phyloP scores from a whole-genome alignment of 192 early-diverging fungal genomes.

The Powellomyces hirtus region DNA sequence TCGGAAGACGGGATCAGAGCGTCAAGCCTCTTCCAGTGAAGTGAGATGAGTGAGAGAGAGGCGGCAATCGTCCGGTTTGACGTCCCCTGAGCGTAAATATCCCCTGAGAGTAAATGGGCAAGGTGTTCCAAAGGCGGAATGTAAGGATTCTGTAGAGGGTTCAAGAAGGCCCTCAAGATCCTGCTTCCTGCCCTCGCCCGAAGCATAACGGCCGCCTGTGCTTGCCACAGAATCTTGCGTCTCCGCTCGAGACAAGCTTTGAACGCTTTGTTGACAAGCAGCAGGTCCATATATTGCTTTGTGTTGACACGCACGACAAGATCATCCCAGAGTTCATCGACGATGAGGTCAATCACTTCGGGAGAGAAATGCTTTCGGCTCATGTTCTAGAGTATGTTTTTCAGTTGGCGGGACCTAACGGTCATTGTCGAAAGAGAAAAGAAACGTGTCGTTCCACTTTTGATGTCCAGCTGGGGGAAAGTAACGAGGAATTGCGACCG shows the following conservation, averaged over 20 bases:
- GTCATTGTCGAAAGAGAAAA: too few species aligned
- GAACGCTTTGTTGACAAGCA: background rate
- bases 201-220: background rate
- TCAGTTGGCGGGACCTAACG: too few species aligned
- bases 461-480: too few species aligned
- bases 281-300: background rate
- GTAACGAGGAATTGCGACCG: too few species aligned
- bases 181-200: background rate
- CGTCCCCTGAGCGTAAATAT: too few species aligned
- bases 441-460: too few species aligned
- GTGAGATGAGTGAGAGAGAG: too few species aligned
- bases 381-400: too few species aligned
- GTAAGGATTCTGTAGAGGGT: background rate
- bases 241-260: background rate
- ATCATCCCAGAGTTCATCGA: background rate
- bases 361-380: too few species aligned
- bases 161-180: background rate
- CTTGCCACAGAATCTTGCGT: background rate
- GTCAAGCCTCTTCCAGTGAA: too few species aligned
- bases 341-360: background rate
- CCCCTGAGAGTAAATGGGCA: background rate
- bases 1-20: too few species aligned
- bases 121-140: background rate
- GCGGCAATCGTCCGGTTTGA: too few species aligned
- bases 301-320: background rate